Conservation (phyloP, 164 flowering plant genomes). For the Tetrastigma voinierianum region DNA sequence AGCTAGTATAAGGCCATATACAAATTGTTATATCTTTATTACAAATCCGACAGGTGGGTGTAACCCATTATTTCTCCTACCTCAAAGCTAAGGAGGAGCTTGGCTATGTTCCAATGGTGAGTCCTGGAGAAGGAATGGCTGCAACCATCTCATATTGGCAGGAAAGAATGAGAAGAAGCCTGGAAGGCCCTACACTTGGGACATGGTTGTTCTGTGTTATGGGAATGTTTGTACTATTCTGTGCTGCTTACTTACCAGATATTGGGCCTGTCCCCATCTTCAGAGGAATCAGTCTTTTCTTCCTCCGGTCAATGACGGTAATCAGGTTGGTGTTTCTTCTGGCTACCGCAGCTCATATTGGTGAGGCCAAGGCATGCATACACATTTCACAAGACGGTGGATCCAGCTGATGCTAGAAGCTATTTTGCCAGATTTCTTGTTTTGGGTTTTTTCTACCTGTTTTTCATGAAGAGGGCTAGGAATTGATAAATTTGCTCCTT, state of each 20-base stretch:
- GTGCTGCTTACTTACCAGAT: constrained; percentile 64
- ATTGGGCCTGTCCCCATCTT: constrained; percentile 51
- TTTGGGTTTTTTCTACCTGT: constrained; percentile 71
- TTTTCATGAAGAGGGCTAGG: constrained; percentile 58
- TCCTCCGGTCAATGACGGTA: constrained; percentile 44
- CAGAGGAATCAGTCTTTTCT: constrained; percentile 43
- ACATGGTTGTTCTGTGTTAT: constrained; percentile 59
- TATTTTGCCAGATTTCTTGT: constrained; percentile 89
- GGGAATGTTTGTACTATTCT: constrained; percentile 55
- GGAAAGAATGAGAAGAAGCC: constrained; percentile 51
- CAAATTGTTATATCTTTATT: not conserved
- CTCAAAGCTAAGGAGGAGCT: constrained; percentile 86
- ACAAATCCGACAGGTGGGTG: constrained; percentile 68
- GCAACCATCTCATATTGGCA: constrained; percentile 81
- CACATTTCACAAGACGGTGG: constrained; percentile 73
- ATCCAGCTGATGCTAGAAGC: constrained; percentile 68
- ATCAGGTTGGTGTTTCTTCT: constrained; percentile 31
- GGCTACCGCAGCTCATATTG: constrained; percentile 43
- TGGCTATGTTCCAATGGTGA: constrained; percentile 77
- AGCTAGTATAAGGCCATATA: not conserved
- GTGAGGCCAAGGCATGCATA: constrained; percentile 71
- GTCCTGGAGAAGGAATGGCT: constrained; percentile 81
- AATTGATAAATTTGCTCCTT: not conserved
- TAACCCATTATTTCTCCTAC: constrained; percentile 81
- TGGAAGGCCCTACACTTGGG: constrained; percentile 81